Evolutionary conservation across 1,139 yeast species (phyloP), one percentile per base, ranked within the genome.

Genomic region (Candida tropicalis): DNA sequence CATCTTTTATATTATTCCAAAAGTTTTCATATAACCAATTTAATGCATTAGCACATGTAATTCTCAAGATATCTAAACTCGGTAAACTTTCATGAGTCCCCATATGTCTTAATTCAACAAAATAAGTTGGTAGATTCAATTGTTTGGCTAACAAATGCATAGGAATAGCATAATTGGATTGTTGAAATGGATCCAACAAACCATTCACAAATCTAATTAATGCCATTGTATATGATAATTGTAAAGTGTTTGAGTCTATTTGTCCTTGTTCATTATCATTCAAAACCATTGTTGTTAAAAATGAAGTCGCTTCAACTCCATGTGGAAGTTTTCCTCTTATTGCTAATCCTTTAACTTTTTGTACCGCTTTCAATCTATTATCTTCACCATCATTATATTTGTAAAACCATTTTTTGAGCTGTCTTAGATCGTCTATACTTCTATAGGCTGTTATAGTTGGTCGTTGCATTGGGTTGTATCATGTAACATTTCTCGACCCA

Each of bases 41-140:
- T 38, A 91, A 61, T 0, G 96, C 97, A 44, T 77, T 69, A 5
- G 60, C 57, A 5, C 82, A 66, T 5, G 84, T 79, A 24, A 70
- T 61, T 32, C 96, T 70, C 17, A 93, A 70, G 64, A 87, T 73
- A 37, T 76, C 81, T 34, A 89, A 55, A 28, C 86, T 75, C 0
- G 98, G 97, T 17, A 93, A 64, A 12, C 70, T 74, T 53, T 93
- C 98, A 60, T 95, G 99, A 0, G 99, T 93, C 5, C 96, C 93
- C 60, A 82, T 79, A 61, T 95, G 99, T 49, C 99, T 71, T 32
- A 90, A 59, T 58, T 95, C 99, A 0, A 95, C 99, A 63, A 95
- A 90, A 56, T 79, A 79, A 27, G 85, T 75, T 0, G 99, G 97
- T 17, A 95, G 66, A 1, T 79, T 79, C 17, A 88, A 65, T 33